These are phyloP conservation scores for Bacterosira constricta DNA, from an alignment of 108 stramenopile species.

Conservation along the genomic window DNA sequence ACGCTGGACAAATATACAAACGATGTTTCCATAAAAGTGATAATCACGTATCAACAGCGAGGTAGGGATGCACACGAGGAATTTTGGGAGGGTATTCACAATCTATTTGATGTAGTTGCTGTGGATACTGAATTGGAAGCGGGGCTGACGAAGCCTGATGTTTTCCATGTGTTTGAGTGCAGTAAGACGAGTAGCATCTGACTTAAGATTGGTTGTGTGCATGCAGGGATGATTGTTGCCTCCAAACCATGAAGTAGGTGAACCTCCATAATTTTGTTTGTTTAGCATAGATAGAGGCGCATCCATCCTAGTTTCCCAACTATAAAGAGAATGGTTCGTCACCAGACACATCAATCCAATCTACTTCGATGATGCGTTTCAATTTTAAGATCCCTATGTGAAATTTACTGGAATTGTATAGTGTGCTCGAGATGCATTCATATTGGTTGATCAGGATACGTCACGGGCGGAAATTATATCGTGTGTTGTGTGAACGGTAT, in stretches of 20 bases:
- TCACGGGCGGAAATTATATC: conserved; percentile 79
- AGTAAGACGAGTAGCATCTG: background rate
- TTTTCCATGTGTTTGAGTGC: conserved; percentile 46
- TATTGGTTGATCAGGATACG: conserved; percentile 70
- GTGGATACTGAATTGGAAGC: conserved; percentile 34
- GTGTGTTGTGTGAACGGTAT: conserved; percentile 51
- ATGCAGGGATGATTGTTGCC: no score
- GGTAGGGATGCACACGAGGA: conserved; percentile 45
- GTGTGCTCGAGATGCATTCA: conserved; percentile 70
- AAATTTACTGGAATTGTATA: conserved; percentile 73
- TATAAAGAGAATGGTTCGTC: conserved; percentile 86
- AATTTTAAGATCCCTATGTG: conserved; percentile 87
- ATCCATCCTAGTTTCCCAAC: conserved; percentile 53
- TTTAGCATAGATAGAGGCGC: no score
- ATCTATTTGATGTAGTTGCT: conserved; percentile 38
- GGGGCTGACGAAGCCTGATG: conserved; percentile 42
- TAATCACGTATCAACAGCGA: conserved; percentile 65
- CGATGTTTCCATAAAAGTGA: conserved; percentile 24
- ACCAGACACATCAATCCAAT: conserved; percentile 77
- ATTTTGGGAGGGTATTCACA: conserved; percentile 44
- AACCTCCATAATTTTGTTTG: no score
- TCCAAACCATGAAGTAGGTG: background rate
- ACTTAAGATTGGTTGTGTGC: background rate
- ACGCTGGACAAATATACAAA: conserved; percentile 43
- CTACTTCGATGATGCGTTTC: conserved; percentile 75